phyloP scores from a whole-genome alignment of 2,329 filamentous ascomycete species.

The Talaromyces sp. region DNA sequence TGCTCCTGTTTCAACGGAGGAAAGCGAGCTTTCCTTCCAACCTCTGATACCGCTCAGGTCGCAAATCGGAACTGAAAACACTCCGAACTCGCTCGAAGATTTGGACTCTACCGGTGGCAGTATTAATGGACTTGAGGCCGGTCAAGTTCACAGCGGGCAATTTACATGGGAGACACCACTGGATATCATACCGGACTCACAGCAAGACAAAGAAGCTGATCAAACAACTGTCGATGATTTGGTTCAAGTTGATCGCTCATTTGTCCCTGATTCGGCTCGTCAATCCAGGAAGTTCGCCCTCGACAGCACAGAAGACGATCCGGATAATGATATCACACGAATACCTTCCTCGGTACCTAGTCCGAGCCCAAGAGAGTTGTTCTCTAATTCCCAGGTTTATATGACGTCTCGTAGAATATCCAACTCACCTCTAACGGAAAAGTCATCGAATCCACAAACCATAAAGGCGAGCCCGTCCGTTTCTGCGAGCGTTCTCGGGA shows the following conservation, averaged over 20 bases:
- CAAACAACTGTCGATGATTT: not conserved
- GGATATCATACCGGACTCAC: conserved; percentile 42
- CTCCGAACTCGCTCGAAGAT: not conserved
- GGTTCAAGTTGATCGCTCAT: conserved; percentile 21
- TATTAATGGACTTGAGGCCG: not conserved
- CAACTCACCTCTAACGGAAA: not conserved
- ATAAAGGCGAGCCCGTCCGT: not conserved
- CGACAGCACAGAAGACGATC: not conserved
- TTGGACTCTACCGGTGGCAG: not conserved
- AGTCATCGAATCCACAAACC: not conserved
- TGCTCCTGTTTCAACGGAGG: not conserved
- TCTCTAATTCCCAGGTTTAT: not conserved
- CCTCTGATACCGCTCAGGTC: conserved; percentile 3
- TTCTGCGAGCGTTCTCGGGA: conserved; percentile 4
- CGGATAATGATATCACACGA: conserved; percentile 5
- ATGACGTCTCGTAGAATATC: not conserved
- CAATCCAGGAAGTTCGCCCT: not conserved
- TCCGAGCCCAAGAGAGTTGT: conserved; percentile 6
- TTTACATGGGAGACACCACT: conserved; percentile 35
- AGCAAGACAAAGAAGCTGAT: conserved; percentile 20
- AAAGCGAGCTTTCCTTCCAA: conserved; percentile 15
- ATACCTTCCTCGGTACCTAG: conserved; percentile 20
- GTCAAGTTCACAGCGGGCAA: not conserved
- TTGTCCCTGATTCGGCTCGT: conserved; percentile 12
- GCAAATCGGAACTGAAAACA: not conserved